Evolutionary conservation across 352 stramenopile genomes (phyloP), one percentile per base, ranked within the genome.

Genomic region (Phytophthora syringae): DNA sequence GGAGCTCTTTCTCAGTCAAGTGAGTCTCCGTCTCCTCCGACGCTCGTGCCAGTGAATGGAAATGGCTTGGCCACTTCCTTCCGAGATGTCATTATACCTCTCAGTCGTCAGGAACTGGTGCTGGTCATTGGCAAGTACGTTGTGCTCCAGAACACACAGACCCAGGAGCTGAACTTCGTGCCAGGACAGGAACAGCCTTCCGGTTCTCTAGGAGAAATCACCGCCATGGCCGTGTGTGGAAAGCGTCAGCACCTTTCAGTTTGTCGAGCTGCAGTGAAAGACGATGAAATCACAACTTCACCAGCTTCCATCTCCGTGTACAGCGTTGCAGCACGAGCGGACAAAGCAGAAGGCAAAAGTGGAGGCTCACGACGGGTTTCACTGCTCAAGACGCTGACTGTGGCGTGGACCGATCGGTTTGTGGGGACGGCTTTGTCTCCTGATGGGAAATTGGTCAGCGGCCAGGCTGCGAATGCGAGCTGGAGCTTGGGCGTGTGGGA

Each of bases 401-500:
- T 81, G 37, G 64, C 72, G 6, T 74, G 66, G 66, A 73, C 79
- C 0, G 81, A 94, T 27, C 74, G 75, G 15, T 88, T 93, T 34
- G 65, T 72, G 5, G 62, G 78, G 20, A 70, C 76, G 0, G 76
- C 84, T 15, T 69, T 94, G 34, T 94, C 86, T 12, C 74, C 75
- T 22, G 84, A 93, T 49, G 84, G 86, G 0, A 90, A 88, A 40
- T 71, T 93, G 20, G 72, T 91, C 6, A 90, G 80, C 43, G 77
- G 63, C 10, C 85, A 92, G 59, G 71, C 76, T 7, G 67, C 73
- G 1, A 91, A 77, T 24, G 44, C 79, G 5, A 85, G 42, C 7
- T 91, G 80, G 84, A 85, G 72, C 42, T 65, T 94, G 3, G 67
- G 88, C 1, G 76, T 94, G 2, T 94, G 82, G 84, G 86, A 94